Base-by-base conservation (phyloP, 164 flowering plant genomes). In the Stephania cephalantha region DNA sequence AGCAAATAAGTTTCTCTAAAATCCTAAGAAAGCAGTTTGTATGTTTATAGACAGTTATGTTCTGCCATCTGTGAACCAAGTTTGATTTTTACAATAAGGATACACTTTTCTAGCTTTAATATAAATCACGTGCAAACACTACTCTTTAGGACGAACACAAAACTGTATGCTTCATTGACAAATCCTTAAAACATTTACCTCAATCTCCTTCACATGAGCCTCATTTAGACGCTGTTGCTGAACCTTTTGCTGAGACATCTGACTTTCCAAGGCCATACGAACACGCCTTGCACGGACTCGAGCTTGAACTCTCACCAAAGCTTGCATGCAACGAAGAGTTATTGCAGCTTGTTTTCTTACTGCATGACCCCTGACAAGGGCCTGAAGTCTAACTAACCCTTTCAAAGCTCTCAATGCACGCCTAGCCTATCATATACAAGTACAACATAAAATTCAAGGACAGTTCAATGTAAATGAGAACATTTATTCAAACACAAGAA, bases 331-430 rank as follows among this genome's bases (percentile, higher is more conserved):
- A 7, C 97, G 90, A 71, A 95, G 94, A 30, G 99, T 95, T 78
- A 92, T 89, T 18, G 98, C 98, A 78, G 99, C 99, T 84, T 95
- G 99, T 80, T 95, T 95, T 88, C 99, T 89, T 78, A 95, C 99
- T 71, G 96, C 95, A 87, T 93, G 97, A 46, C 99, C 99, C 78
- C 99, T 87, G 42, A 92, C 98, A 74, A 95, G 97, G 30, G 99
- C 99, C 84, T 95, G 99, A 79, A 95, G 97, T 82, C 96, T 88
- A 72, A 95, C 99, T 84, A 95, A 80, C 79, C 98, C 98, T 86
- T 92, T 95, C 73, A 95, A 85, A 75, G 99, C 99, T 78, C 90
- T 85, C 68, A 91, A 78, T 78, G 99, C 99, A 85, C 98, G 85
- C 85, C 95, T 93, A 73, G 99, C 99, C 99, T 95, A 80, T 75